Evolutionary conservation across 352 stramenopile genomes (phyloP).

Genomic region (Phytophthora foliorum): DNA sequence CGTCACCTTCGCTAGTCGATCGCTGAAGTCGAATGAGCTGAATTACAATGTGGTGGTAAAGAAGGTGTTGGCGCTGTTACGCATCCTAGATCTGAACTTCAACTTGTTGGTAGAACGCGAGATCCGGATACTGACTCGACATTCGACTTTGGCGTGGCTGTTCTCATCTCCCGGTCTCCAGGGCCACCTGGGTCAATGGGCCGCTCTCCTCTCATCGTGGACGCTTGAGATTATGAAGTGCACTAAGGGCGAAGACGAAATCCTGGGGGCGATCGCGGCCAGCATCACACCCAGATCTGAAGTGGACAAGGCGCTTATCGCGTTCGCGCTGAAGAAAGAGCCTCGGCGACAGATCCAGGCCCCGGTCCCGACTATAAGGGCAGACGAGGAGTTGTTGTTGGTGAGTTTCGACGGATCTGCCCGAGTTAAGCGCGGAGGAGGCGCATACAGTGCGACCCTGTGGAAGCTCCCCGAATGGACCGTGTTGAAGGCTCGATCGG

Average conservation of each 20-base stretch:
- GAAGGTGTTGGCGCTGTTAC: too few relatives aligned
- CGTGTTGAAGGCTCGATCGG: neutral
- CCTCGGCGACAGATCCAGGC: neutral
- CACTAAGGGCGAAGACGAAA: slow-evolving; percentile 13
- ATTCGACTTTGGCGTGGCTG: slow-evolving; percentile 11
- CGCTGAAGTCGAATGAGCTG: too few relatives aligned
- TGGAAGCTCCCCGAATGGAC: slow-evolving; percentile 25
- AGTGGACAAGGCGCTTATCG: neutral
- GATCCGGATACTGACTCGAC: neutral
- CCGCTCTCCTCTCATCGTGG: neutral
- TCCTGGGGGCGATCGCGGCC: slow-evolving; percentile 11
- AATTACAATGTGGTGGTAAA: too few relatives aligned
- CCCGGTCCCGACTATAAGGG: neutral
- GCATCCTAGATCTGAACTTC: too few relatives aligned
- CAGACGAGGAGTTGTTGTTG: neutral
- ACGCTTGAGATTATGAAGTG: neutral
- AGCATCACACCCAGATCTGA: slow-evolving; percentile 5
- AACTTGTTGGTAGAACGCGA: neutral
- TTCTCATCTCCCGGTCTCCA: neutral
- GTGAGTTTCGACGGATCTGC: slow-evolving; percentile 34
- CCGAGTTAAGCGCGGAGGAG: slow-evolving; percentile 3
- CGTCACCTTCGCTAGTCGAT: too few relatives aligned
- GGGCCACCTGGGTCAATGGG: slow-evolving; percentile 2
- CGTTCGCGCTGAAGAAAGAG: neutral
- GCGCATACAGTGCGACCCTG: slow-evolving; percentile 15